Conservation (phyloP, 192 early-diverging fungal species). For the Oehlia diaphana region DNA sequence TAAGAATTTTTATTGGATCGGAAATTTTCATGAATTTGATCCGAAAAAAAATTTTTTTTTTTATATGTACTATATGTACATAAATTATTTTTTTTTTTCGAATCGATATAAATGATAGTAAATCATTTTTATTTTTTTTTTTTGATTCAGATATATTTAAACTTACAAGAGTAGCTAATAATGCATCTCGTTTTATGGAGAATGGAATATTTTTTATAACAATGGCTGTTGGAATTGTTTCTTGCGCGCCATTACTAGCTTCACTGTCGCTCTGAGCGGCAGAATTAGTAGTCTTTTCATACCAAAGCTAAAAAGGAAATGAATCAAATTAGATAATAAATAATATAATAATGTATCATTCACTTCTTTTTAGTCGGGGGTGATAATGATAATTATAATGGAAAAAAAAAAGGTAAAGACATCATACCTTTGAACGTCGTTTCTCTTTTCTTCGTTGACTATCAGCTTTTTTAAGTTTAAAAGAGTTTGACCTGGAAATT, state of each 20-base stretch:
- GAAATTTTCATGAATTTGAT: conserved; percentile 6
- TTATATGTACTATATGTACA: too few species aligned
- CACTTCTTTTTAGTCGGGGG: too few species aligned
- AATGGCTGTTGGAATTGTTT: conserved; percentile 70
- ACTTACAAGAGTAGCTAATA: conserved; percentile 65
- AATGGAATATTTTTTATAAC: conserved; percentile 87
- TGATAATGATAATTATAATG: neutral
- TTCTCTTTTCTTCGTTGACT: conserved; percentile 32
- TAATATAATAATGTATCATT: neutral
- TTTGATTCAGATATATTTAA: neutral
- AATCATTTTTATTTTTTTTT: neutral
- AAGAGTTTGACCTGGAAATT: conserved; percentile 28
- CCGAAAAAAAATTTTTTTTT: neutral
- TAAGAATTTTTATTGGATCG: conserved; percentile 4
- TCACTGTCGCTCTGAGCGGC: conserved; percentile 28
- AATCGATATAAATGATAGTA: too few species aligned
- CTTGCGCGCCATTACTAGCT: conserved; percentile 29
- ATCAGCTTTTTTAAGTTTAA: conserved; percentile 29
- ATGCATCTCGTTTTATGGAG: conserved; percentile 73
- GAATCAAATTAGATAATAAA: neutral
- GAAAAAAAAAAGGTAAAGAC: neutral
- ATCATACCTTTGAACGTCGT: conserved; percentile 29
- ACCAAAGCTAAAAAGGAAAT: conserved; percentile 20
- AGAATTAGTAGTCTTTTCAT: conserved; percentile 23
- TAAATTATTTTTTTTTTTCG: too few species aligned